Evolutionary conservation across 2,329 filamentous ascomycete species (phyloP), one percentile per base, ranked within the genome.

Genomic region (Cercospora janseana): DNA sequence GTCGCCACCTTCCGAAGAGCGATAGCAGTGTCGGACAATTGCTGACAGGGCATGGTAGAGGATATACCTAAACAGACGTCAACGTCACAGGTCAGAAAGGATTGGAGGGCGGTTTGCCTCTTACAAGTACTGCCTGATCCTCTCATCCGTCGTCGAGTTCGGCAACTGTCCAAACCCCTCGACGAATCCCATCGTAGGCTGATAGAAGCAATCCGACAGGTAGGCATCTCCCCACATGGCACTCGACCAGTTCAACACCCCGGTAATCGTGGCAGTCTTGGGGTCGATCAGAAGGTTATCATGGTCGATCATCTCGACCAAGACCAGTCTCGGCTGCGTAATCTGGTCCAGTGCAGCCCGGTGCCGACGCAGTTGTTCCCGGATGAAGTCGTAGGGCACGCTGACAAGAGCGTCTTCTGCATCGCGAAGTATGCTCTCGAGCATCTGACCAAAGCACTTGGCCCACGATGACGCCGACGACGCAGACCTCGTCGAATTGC

Each of bases 321-420:
- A 65, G 9, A 79, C 74, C n/a, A 82, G 68, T 18, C 70, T 72
- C 5, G 79, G 74, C 46, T 75, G 66, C 1, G 66, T 75, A 15
- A 82, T 72, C 49, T 75, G 69, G 20, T 80, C 75, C 5, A 83
- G 69, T 0, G 66, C 66, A 7, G 69, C 61, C 1, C 70, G 68
- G 27, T 78, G 68, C 23, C 70, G 70, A 37, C 60, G 64, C n/a
- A 79, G 52, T 46, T 76, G 72, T 50, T 75, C 70, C 26, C 79
- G 73, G 49, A 82, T 75, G 46, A 74, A 72, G 7, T 75, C 71
- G 58, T 81, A 82, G 0, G 79, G 79, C 5, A 82, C 61, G 50
- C 74, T 77, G 57, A 83, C 72, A 9, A 81, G 74, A 64, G 78
- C 76, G 51, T 82, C 79, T 60, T 83, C 80, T 12, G 74, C 77